A percentile compares a stretch with the other conserved stretches of the same genome.
phyloP scores from a whole-genome alignment of 768 basidiomycete genomes.

The Tulasnella sp. region DNA sequence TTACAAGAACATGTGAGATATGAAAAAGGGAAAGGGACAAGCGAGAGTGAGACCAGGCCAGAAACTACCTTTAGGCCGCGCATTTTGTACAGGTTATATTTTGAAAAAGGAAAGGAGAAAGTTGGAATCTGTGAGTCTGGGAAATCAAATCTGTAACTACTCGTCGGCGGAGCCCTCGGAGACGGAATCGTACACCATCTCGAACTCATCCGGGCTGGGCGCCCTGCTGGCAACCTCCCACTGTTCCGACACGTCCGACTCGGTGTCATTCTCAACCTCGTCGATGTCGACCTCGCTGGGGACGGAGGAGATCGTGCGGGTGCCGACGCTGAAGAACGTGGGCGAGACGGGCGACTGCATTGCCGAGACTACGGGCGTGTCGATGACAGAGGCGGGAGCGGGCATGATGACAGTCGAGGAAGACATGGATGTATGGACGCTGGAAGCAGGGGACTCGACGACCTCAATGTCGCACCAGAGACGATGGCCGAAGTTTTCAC shows the following conservation, averaged over 20 bases:
- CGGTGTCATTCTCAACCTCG: neutral
- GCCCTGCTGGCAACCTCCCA: slow-evolving; percentile 6
- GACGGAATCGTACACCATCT: slow-evolving; percentile 10
- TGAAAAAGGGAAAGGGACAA: no score
- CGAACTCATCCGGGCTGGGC: slow-evolving; percentile 7
- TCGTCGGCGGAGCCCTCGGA: neutral
- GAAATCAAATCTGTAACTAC: no score
- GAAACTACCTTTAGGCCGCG: no score
- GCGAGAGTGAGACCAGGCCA: no score
- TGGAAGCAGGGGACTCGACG: neutral
- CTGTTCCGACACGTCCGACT: neutral
- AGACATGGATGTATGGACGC: slow-evolving; percentile 36
- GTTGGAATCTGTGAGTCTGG: no score
- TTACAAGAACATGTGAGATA: no score
- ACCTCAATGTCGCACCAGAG: slow-evolving; percentile 54
- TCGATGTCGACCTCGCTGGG: slow-evolving; percentile 2
- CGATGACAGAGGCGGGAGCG: slow-evolving; percentile 22
- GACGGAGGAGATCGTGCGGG: slow-evolving; percentile 2
- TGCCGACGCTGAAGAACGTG: neutral
- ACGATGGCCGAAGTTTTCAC: slow-evolving; percentile 55
- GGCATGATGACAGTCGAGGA: slow-evolving; percentile 70
- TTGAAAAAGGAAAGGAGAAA: no score
- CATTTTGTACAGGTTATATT: no score
- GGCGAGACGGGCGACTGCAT: neutral
- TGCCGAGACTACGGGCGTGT: no score